phyloP scores from a whole-genome alignment of 345 rosid species.

The Corymbia maculata region DNA sequence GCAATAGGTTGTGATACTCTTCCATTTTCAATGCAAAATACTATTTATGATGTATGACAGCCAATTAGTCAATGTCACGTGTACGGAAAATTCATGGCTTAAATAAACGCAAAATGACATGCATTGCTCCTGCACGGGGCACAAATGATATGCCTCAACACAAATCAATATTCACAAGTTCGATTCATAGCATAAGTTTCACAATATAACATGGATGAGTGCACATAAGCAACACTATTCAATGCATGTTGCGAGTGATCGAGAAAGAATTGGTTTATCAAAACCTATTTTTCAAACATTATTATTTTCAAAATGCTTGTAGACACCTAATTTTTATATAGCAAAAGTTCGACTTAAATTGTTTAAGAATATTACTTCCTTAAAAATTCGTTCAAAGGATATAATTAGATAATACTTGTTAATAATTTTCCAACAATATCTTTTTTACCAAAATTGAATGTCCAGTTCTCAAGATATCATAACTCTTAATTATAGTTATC shows the following conservation, averaged over 20 bases:
- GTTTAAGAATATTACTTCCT: neutral
- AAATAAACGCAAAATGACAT: neutral
- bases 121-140: neutral
- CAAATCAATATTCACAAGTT: rapidly evolving
- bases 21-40: slow-evolving; percentile 15
- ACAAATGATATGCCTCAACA: neutral
- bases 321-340: too few relatives aligned
- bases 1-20: slow-evolving; percentile 64
- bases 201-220: neutral
- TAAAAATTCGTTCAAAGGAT: too few relatives aligned
- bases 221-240: neutral
- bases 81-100: neutral
- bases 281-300: too few relatives aligned
- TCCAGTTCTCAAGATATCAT: too few relatives aligned
- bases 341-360: too few relatives aligned
- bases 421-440: rapidly evolving
- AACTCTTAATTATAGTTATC: rapidly evolving
- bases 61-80: neutral
- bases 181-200: neutral
- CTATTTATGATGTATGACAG: neutral
- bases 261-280: neutral
- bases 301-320: too few relatives aligned
- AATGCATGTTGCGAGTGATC: neutral
- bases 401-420: neutral
- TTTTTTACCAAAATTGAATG: too few relatives aligned